Conservation (phyloP, 441 rosid species). For the Biscutella auriculata region DNA sequence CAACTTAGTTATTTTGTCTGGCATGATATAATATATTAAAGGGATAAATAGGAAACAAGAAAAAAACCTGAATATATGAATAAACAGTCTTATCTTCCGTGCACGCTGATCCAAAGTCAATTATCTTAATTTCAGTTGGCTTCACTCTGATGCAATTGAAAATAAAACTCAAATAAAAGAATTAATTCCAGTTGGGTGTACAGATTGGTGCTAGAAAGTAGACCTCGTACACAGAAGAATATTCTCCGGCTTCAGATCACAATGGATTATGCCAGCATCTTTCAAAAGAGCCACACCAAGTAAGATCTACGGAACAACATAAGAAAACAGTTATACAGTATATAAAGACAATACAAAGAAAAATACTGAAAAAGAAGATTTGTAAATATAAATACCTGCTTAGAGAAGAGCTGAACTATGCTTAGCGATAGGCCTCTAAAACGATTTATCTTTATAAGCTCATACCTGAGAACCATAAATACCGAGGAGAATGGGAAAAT, state of each 20-base stretch:
- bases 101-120: constrained; percentile 99
- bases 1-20: constrained; percentile 6
- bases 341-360: not conserved
- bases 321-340: constrained; percentile 2
- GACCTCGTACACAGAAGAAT: constrained; percentile 94
- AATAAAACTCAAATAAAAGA: constrained; percentile 20
- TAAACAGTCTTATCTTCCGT: constrained; percentile 98
- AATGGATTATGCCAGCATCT: constrained; percentile 96
- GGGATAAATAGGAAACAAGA: not conserved
- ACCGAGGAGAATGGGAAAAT: constrained; percentile 1
- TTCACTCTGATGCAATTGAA: constrained; percentile 47
- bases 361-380: not conserved
- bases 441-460: constrained; percentile 94
- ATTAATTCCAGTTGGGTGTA: not conserved
- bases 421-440: constrained; percentile 91
- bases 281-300: constrained; percentile 80
- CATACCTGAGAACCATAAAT: constrained; percentile 53
- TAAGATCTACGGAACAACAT: constrained; percentile 51
- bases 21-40: constrained; percentile 4
- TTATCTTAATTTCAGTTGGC: constrained; percentile 94
- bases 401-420: constrained; percentile 92
- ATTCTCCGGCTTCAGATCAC: constrained; percentile 98
- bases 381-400: constrained; percentile 74
- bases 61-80: constrained; percentile 91
- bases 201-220: constrained; percentile 16